Evolutionary conservation across 345 rosid species (phyloP), one percentile per base, ranked within the genome.

Genomic region (Eucalyptus sideroxylon): DNA sequence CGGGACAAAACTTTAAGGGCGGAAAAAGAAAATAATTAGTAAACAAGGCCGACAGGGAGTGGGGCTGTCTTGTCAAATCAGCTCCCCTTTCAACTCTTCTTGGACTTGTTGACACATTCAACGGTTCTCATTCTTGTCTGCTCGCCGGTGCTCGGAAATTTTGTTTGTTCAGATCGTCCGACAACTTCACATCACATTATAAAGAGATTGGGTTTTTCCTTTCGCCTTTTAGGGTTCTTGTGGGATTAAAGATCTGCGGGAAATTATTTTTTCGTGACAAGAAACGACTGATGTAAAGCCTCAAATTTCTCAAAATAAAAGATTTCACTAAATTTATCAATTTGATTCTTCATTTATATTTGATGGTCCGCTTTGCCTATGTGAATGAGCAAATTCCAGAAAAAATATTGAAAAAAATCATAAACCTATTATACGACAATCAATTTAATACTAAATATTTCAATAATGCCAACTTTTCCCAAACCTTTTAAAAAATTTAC

Each of bases 361-460:
- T 37, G 13, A 77, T 21, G 6, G 40, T 8, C 3, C 1, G 2
- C 9, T 8, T 65, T n/a, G 19, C 6, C 40, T n/a, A n/a, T 65
- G 21, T 0, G 3, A 62, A 62, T 30, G 69, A 62, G 9, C 9
- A 62, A 30, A 62, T 56, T 56, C 1, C 0, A 0, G 1, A 0
- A 1, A 26, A 56, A 56, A 10, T 56, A 26, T 56, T 56, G 0
- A 56, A 24, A 4, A 42, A 24, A 24, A 10, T 56, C 14, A 1
- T 4, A 24, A 56, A 56, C 0, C 0, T 24, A 24, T 56, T 1
- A 0, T 24, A 23, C 0, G 2, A 5, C 0, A 11, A 0, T 56
- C 2, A 10, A 56, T 24, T 56, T 23, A 56, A 23, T 56, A 0
- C 0, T 1, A 56, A 24, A 56, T 24, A 10, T 56, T 56, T 56